Evolutionary conservation across 192 early-diverging fungal species (phyloP).

Genomic region (Dispira simplex): DNA sequence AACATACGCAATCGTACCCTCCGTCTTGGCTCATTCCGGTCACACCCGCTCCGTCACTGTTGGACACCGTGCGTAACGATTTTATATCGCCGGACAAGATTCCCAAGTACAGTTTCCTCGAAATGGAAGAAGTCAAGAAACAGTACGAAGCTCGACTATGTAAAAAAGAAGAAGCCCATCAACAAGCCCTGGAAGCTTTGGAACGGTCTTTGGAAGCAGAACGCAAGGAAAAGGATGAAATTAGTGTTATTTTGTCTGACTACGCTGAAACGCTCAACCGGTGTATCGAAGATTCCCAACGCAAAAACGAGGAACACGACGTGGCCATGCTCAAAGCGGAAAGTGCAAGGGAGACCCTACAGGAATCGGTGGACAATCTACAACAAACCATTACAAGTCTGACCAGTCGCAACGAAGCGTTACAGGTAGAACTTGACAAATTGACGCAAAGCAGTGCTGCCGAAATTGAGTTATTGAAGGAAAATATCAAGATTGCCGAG

Average conservation of each 20-base stretch:
- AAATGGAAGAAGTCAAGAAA: constrained; percentile 2
- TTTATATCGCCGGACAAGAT: constrained; percentile 9
- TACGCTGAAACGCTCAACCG: neutral
- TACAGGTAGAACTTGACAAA: neutral
- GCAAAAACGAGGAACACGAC: constrained; percentile 7
- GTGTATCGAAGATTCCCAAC: constrained; percentile 9
- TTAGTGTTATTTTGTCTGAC: constrained; percentile 8
- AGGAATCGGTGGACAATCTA: neutral
- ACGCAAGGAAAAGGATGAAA: constrained; percentile 7
- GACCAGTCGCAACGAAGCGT: neutral
- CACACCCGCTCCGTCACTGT: neutral
- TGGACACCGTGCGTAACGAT: constrained; percentile 7
- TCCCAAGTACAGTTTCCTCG: constrained; percentile 1
- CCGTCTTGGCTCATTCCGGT: constrained; percentile 6
- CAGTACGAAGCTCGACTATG: neutral
- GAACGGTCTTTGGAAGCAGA: neutral
- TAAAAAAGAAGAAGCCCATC: neutral
- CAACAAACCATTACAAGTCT: neutral
- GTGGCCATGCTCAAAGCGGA: neutral
- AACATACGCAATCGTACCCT: neutral
- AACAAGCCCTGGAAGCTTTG: neutral
- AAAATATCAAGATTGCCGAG: neutral
- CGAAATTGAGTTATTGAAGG: constrained; percentile 1
- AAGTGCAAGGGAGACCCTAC: neutral
- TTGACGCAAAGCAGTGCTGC: neutral